phyloP scores from a whole-genome alignment of 345 rosid genomes.

The Lagerstroemia speciosa region DNA sequence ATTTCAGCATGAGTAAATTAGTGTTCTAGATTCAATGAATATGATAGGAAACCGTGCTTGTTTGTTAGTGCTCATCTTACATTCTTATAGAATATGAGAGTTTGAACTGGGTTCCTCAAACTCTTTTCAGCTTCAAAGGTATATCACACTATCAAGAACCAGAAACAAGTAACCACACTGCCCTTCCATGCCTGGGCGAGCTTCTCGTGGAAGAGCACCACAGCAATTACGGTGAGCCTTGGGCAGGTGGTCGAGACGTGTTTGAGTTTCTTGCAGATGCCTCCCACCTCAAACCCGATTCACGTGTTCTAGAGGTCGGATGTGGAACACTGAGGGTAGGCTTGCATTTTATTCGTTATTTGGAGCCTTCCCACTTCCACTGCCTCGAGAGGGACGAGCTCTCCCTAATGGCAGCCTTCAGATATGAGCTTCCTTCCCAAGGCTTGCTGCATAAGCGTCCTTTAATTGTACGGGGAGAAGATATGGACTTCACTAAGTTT shows the following conservation, averaged over 20 bases:
- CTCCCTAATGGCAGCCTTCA: slow-evolving; percentile 86
- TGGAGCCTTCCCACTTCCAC: slow-evolving; percentile 53
- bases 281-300: slow-evolving; percentile 32
- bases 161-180: slow-evolving; percentile 50
- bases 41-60: not conserved
- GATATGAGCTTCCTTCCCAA: slow-evolving; percentile 93
- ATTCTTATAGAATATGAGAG: not conserved
- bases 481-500: slow-evolving; percentile 80
- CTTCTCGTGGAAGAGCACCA: slow-evolving; percentile 93
- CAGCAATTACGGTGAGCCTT: slow-evolving; percentile 93
- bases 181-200: slow-evolving; percentile 84
- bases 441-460: slow-evolving; percentile 86
- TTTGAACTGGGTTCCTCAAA: not conserved
- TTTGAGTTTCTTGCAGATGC: slow-evolving; percentile 83
- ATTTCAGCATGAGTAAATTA: not conserved
- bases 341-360: slow-evolving; percentile 76
- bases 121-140: slow-evolving; percentile 61
- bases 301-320: slow-evolving; percentile 83
- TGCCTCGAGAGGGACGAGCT: slow-evolving; percentile 95
- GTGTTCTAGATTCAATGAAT: too few relatives aligned
- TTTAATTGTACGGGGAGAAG: slow-evolving; percentile 69
- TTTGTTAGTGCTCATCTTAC: not conserved
- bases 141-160: slow-evolving; percentile 70
- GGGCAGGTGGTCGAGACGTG: slow-evolving; percentile 95
- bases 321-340: slow-evolving; percentile 97